Conservation (phyloP, 495 filamentous ascomycete species). For the Hypoxylon subgilvum region DNA sequence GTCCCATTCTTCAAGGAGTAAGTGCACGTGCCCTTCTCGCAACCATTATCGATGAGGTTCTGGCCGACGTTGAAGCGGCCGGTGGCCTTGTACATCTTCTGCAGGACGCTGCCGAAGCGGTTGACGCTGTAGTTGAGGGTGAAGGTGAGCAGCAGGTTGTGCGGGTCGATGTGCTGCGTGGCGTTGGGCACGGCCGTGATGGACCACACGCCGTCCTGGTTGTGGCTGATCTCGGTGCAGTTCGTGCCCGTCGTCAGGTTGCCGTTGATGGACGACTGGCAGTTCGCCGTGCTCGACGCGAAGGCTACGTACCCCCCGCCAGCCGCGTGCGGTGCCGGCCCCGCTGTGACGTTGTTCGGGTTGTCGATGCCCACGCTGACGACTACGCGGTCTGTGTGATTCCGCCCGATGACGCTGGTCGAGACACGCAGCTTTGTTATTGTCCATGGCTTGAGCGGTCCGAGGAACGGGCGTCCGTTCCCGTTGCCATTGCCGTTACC, state of each 20-base stretch:
- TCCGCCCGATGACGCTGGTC: background rate
- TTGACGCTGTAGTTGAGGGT: slow-evolving; percentile 20
- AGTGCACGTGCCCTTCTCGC: background rate
- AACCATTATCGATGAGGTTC: slow-evolving; percentile 1
- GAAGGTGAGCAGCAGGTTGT: background rate
- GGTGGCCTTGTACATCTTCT: slow-evolving; percentile 21
- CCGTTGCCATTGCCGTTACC: too few species aligned
- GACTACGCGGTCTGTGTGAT: background rate
- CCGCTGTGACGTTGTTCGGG: slow-evolving; percentile 23
- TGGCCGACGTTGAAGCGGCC: slow-evolving; percentile 8
- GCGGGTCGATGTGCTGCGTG: background rate
- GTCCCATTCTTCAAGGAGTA: background rate
- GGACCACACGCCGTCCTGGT: slow-evolving; percentile 12
- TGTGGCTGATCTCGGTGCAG: slow-evolving; percentile 6
- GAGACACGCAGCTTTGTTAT: slow-evolving; percentile 11
- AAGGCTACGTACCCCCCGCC: slow-evolving; percentile 30
- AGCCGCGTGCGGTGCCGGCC: slow-evolving; percentile 13
- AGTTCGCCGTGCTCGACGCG: slow-evolving; percentile 20
- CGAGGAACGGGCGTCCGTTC: slow-evolving; percentile 25
- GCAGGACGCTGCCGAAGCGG: background rate
- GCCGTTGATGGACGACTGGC: background rate
- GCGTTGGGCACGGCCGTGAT: background rate
- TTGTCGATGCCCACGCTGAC: slow-evolving; percentile 19
- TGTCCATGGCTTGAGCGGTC: slow-evolving; percentile 17
- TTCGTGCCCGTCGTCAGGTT: background rate